A percentile compares a stretch with the other conserved stretches of the same genome.
phyloP scores from a whole-genome alignment of 202 grass and related monocot genomes.

The Alloteropsis angusta region DNA sequence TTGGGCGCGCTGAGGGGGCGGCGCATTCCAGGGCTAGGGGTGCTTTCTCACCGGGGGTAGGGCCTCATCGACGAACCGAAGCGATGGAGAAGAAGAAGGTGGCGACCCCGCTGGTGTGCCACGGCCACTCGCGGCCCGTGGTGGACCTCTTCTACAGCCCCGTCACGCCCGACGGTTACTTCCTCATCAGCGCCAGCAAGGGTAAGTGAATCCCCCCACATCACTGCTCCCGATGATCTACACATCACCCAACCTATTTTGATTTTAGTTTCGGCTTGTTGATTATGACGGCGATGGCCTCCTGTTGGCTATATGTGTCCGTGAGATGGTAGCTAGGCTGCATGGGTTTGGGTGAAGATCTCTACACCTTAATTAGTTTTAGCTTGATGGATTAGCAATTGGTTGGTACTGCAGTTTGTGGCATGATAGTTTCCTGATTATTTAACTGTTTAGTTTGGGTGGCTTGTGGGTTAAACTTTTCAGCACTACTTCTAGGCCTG shows the following conservation, averaged over 20 bases:
- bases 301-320: background rate
- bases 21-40: slow-evolving; percentile 21
- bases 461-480: background rate
- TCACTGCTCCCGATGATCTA: background rate
- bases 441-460: background rate
- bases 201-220: slow-evolving; percentile 36
- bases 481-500: background rate
- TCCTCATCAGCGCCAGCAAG: slow-evolving; percentile 97
- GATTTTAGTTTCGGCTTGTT: background rate
- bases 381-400: background rate
- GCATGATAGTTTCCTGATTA: background rate
- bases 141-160: slow-evolving; percentile 90
- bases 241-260: background rate
- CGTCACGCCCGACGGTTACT: slow-evolving; percentile 75
- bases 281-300: background rate
- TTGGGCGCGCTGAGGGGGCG: slow-evolving; percentile 12
- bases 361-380: background rate
- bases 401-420: background rate
- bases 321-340: background rate
- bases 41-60: background rate
- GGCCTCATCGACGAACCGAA: background rate
- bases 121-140: slow-evolving; percentile 93
- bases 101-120: slow-evolving; percentile 82
- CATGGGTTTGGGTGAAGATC: background rate
- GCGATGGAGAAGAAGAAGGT: slow-evolving; percentile 96